phyloP scores from a whole-genome alignment of 352 stramenopile species.

The Phytophthora idaei region DNA sequence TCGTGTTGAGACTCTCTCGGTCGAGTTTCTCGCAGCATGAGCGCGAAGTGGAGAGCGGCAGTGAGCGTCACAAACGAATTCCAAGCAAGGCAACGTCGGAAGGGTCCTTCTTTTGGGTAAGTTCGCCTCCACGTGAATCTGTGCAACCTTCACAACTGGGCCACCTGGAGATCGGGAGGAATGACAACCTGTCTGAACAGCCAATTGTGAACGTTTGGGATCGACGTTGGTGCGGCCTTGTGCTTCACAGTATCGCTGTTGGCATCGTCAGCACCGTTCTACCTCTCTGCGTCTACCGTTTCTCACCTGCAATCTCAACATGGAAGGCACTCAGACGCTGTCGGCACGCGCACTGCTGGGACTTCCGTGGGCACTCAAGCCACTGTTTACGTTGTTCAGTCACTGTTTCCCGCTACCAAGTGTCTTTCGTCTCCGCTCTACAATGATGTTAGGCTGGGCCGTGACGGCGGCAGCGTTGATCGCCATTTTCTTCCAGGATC shows the following conservation, averaged over 20 bases:
- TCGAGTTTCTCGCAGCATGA: constrained; percentile 7
- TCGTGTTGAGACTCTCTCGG: constrained; percentile 10
- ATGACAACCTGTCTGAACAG: neutral
- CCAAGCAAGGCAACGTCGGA: neutral
- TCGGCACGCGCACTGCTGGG: constrained; percentile 53
- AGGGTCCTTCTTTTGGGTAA: neutral
- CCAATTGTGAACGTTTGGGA: constrained; percentile 29
- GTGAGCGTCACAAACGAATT: constrained; percentile 4
- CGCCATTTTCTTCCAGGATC: constrained; percentile 37
- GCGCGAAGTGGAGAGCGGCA: neutral
- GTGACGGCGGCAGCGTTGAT: constrained; percentile 35
- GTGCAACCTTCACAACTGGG: neutral
- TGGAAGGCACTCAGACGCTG: constrained; percentile 63
- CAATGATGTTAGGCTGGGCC: constrained; percentile 51
- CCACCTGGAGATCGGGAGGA: constrained; percentile 1
- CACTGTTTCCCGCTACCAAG: constrained; percentile 36
- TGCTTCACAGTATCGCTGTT: constrained; percentile 51
- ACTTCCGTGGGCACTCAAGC: constrained; percentile 56
- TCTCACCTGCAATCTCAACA: constrained; percentile 66
- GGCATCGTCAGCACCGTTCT: constrained; percentile 56
- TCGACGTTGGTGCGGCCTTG: constrained; percentile 48
- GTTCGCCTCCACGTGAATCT: constrained; percentile 1
- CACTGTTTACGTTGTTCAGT: constrained; percentile 45
- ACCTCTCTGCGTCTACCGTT: constrained; percentile 62
- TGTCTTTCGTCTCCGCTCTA: constrained; percentile 28